A percentile compares a stretch with the other conserved stretches of the same genome.
phyloP scores from a whole-genome alignment of 2,329 filamentous ascomycete species.

The Fusarium devonianum region DNA sequence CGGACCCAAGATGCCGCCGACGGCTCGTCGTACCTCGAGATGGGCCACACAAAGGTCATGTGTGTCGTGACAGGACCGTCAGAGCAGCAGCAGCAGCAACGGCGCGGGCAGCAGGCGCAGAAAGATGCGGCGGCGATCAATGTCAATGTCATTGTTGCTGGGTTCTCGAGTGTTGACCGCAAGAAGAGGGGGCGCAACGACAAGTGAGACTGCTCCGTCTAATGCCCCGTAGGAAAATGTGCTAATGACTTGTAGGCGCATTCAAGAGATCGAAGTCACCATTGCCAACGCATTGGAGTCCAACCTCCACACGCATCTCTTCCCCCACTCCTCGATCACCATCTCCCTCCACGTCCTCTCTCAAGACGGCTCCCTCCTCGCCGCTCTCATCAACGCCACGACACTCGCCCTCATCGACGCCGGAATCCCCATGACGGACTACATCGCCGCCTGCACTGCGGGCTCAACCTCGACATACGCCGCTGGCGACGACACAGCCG shows the following conservation, averaged over 20 bases:
- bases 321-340: constrained; percentile 84
- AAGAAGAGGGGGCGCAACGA: constrained; percentile 78
- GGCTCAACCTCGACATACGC: constrained; percentile 76
- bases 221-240: background rate
- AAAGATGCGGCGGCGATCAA: constrained; percentile 65
- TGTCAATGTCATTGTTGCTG: constrained; percentile 84
- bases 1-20: constrained; percentile 92
- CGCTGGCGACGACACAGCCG: constrained; percentile 71
- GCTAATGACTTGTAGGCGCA: constrained; percentile 63
- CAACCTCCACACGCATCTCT: constrained; percentile 84
- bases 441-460: constrained; percentile 86
- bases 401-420: constrained; percentile 94
- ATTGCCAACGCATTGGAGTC: constrained; percentile 79
- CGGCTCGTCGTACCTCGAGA: constrained; percentile 91
- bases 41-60: constrained; percentile 97
- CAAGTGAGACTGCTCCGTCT: constrained; percentile 64
- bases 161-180: constrained; percentile 86
- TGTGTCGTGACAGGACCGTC: constrained; percentile 88
- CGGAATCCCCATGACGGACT: constrained; percentile 93
- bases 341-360: constrained; percentile 87
- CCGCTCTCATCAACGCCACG: constrained; percentile 87
- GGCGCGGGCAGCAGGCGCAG: constrained; percentile 54
- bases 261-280: constrained; percentile 80
- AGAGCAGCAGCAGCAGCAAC: constrained; percentile 60
- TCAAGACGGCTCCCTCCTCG: constrained; percentile 88